These are phyloP conservation scores for Diplodia sapinea DNA, from an alignment of 2,329 filamentous ascomycete genomes.

Conservation along the genomic window DNA sequence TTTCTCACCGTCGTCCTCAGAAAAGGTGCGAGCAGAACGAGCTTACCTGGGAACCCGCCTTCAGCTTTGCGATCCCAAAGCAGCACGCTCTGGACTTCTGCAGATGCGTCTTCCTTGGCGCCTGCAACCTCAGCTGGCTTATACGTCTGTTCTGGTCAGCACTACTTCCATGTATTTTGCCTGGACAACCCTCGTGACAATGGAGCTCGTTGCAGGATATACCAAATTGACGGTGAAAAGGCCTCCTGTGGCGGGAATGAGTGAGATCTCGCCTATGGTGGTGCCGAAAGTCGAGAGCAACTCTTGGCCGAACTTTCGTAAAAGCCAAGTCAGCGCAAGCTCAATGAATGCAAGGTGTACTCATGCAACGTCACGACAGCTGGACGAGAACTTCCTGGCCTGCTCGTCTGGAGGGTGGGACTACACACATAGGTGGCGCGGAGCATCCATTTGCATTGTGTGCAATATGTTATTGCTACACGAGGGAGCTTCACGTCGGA, in stretches of 20 bases:
- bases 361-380: background rate
- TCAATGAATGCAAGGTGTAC: background rate
- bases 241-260: constrained; percentile 85
- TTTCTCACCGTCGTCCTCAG: too few relatives aligned
- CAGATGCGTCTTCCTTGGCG: constrained; percentile 26
- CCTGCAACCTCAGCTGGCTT: constrained; percentile 15
- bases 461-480: constrained; percentile 89
- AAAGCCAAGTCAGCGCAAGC: background rate
- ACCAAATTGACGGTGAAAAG: constrained; percentile 76
- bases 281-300: constrained; percentile 90
- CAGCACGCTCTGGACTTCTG: constrained; percentile 56
- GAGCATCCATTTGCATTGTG: constrained; percentile 91
- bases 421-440: constrained; percentile 75
- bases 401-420: background rate
- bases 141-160: constrained; percentile 10
- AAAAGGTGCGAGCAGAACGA: background rate
- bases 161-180: background rate
- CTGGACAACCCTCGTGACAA: too few relatives aligned
- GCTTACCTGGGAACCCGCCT: constrained; percentile 79
- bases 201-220: background rate
- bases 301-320: constrained; percentile 84
- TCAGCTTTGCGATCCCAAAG: constrained; percentile 90
- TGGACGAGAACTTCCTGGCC: background rate
- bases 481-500: constrained; percentile 64
- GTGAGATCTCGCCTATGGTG: constrained; percentile 81